These are phyloP conservation scores for Neurospora sp. DNA, from an alignment of 2,329 filamentous ascomycete genomes.

Conservation along the genomic window DNA sequence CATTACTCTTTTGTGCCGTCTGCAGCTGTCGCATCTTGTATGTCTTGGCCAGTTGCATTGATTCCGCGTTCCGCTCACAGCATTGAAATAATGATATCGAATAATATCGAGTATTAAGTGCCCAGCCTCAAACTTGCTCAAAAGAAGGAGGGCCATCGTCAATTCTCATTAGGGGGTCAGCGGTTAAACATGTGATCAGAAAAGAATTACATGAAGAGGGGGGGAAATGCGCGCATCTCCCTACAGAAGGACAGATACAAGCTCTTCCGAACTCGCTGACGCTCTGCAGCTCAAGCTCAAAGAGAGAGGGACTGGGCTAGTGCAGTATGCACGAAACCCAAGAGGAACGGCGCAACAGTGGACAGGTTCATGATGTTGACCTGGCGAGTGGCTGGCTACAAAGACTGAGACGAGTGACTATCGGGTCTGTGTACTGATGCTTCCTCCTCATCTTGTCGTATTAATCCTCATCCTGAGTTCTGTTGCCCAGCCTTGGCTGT, in stretches of 20 bases:
- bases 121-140: neutral
- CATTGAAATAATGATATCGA: neutral
- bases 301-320: conserved; percentile 11
- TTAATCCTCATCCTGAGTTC: neutral
- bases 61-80: neutral
- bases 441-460: neutral
- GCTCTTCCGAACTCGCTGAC: no score
- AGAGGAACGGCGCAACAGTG: conserved; percentile 9
- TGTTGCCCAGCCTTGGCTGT: neutral
- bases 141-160: conserved; percentile 1
- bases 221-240: no score
- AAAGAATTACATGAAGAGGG: no score
- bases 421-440: neutral
- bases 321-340: conserved; percentile 10
- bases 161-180: no score
- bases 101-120: neutral
- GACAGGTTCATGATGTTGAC: conserved; percentile 10
- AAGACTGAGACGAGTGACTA: neutral
- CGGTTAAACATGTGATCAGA: no score
- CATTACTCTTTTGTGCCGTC: neutral
- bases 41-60: neutral
- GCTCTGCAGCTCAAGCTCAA: no score
- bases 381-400: neutral
- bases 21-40: neutral
- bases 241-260: no score